Evolutionary conservation across 2,329 filamentous ascomycete genomes (phyloP).

Genomic region (Xylaria sp.): DNA sequence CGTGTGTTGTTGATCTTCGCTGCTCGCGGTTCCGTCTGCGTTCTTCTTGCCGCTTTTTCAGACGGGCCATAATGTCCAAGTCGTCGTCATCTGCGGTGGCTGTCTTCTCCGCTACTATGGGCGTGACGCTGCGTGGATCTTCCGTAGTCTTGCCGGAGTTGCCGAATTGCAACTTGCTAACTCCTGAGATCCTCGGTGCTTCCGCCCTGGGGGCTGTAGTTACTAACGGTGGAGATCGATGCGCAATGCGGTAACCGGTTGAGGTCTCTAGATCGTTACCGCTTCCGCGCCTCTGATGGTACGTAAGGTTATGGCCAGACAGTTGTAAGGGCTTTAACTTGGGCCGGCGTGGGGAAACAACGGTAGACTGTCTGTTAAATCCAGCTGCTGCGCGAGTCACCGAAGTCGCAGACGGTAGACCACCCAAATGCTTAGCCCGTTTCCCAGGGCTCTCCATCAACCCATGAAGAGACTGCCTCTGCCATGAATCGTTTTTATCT

Average conservation of each 20-base stretch:
- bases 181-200: not conserved
- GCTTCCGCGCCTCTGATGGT: constrained; percentile 33
- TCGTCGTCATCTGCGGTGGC: constrained; percentile 25
- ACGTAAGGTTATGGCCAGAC: constrained; percentile 16
- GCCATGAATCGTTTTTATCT: constrained; percentile 36
- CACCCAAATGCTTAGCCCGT: constrained; percentile 33
- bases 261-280: not conserved
- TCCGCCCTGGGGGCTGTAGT: not conserved
- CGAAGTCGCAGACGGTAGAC: constrained; percentile 24
- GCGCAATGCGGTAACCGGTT: not conserved
- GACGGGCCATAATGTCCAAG: constrained; percentile 32
- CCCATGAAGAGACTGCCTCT: constrained; percentile 46
- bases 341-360: not conserved
- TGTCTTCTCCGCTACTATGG: constrained; percentile 18
- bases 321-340: not conserved
- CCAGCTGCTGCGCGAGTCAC: constrained; percentile 38
- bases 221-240: not conserved
- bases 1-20: constrained; percentile 25
- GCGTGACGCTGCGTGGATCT: not conserved
- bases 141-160: not conserved
- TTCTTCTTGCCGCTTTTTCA: constrained; percentile 36
- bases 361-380: constrained; percentile 23
- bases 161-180: not conserved
- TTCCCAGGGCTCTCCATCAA: constrained; percentile 51
- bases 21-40: constrained; percentile 31